Evolutionary conservation across 1,284 basidiomycete genomes (phyloP), one percentile per base, ranked within the genome.

Genomic region (Ganoderma multipileum): DNA sequence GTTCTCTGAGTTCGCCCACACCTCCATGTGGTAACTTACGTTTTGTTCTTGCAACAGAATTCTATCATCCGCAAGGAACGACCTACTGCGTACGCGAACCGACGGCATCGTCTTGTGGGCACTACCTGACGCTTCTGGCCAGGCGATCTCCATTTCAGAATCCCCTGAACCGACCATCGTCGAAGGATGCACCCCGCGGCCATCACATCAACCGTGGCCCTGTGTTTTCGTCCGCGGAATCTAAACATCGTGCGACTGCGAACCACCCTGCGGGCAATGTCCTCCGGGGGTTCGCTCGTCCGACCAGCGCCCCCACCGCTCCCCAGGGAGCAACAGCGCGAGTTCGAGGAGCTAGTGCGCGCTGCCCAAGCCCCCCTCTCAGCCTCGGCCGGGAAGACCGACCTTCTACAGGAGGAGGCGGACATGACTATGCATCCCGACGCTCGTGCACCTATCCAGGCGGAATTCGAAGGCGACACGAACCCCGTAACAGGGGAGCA

Each of bases 401-500:
- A 66, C 9, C 66, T 67, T 26, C 67, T 72, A 2, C 77, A 80
- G 16, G 72, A 79, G 26, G 83, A 85, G 64, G 76, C 81, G 16
- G 82, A 83, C 18, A 79, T 83, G 20, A 78, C 82, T 11, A 76
- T 88, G 52, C 93, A 94, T 75, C 92, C 92, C 7, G 92, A 94
- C 76, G 88, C 91, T 0, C 89, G 85, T 36, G 78, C 77, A 54
- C 87, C 90, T 2, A 65, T 91, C 12, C 75, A 80, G 55, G 83
- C 90, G 7, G 90, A 91, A 69, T 94, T 94, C 74, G 86, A 90
- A 63, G 93, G 92, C 23, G 89, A 94, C 57, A 80, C 85, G 26
- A 94, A 95, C 74, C 93, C 93, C 2, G 74, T 72, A 2, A 95
- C 93, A 1, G 93, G 93, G 23, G 93, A 95, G 78, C 81, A 85